Evolutionary conservation across 257 asterid genomes (phyloP).

Genomic region (Solanum boliviense): DNA sequence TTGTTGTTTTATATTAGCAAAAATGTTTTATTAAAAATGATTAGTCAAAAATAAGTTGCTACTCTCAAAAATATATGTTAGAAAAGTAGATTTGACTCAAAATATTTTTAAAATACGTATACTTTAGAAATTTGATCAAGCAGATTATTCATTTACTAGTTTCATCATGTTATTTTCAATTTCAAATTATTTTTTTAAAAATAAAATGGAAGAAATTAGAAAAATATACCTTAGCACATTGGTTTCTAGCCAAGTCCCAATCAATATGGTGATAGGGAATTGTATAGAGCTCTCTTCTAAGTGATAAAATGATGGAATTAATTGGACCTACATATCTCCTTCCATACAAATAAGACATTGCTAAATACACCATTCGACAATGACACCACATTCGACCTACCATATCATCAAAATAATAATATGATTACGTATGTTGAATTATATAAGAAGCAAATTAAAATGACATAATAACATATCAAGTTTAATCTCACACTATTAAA

Average conservation of each 20-base stretch:
- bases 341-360: conserved; percentile 58
- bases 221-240: conserved; percentile 50
- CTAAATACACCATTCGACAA: conserved; percentile 53
- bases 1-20: not conserved
- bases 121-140: not conserved
- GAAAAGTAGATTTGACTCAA: not conserved
- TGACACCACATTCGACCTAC: conserved; percentile 81
- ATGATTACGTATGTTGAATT: not conserved
- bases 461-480: no score
- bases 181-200: no score
- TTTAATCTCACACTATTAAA: not conserved
- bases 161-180: no score
- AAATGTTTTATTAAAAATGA: not conserved
- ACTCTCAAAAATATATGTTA: not conserved
- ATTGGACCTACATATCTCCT: conserved; percentile 36
- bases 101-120: no score
- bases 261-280: conserved; percentile 34
- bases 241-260: conserved; percentile 47
- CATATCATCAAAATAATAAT: not conserved
- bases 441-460: not conserved
- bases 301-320: conserved; percentile 25
- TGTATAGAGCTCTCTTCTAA: conserved; percentile 42
- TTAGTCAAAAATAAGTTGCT: no score
- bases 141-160: not conserved
- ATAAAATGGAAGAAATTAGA: not conserved